Evolutionary conservation across 2,329 filamentous ascomycete genomes (phyloP), one percentile per base, ranked within the genome.

Genomic region (Sporothrix luriei): DNA sequence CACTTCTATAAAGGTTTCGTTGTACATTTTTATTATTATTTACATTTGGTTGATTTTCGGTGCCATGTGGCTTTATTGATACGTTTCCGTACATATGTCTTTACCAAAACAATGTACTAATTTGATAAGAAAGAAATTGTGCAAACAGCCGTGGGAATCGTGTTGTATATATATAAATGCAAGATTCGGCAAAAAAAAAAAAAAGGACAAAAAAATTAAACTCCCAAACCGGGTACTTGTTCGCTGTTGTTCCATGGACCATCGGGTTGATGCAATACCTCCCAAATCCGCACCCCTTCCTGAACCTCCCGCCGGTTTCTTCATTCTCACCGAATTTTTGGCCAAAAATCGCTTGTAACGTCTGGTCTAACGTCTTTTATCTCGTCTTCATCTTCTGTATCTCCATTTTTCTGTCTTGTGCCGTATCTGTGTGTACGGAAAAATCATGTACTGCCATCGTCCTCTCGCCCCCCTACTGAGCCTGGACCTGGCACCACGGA

Each of bases 401-500:
- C 52, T 40, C 29, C 29, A 40, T 49, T 9, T 33, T 33, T 6
- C 48, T 49, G 43, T 49, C 16, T 48, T 48, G 6, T 48, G 48
- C 7, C 11, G 24, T n/a, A 11, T 24, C 49, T 52, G 29, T 38
- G 11, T 38, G n/a, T 38, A 57, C 13, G 54, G 33, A n/a, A 43
- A 5, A 5, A 16, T 16, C 13, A 43, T 46, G 26, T 29, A 11
- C 21, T 46, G n/a, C 21, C 38, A 3, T 49, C 6, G 19, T 26
- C 57, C 11, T 46, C 57, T 21, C 24, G 40, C 9, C 38, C 21
- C 3, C 24, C 14, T 29, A 57, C 54, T 33, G 52, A 2, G 24
- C 11, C 26, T 55, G 5, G 4, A 24, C 26, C 29, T 55, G 70
- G 69, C 78, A 92, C 95, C 95, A 99, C n/a, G 91, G 88, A 80